Evolutionary conservation across 345 rosid genomes (phyloP).

Genomic region (Brassica incana): DNA sequence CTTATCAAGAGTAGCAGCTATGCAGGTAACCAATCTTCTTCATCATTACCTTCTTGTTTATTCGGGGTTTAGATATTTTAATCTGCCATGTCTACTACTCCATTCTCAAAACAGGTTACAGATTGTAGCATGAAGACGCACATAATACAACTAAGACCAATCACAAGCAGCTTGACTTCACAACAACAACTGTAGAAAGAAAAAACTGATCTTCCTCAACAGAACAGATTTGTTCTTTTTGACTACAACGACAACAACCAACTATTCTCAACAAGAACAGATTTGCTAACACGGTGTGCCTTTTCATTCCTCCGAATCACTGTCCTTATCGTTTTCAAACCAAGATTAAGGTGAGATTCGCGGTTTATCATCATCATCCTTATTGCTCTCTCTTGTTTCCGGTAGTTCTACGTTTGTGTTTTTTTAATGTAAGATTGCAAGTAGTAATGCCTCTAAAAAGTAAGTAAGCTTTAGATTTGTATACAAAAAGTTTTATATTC

Average conservation of each 20-base stretch:
- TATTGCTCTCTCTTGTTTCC: not conserved
- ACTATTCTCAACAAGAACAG: conserved; percentile 65
- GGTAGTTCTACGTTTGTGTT: conserved; percentile 21
- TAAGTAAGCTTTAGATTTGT: conserved; percentile 41
- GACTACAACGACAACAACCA: conserved; percentile 56
- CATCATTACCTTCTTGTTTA: not conserved
- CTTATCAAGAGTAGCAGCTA: conserved; percentile 66
- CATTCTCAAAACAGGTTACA: conserved; percentile 57
- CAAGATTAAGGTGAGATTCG: conserved; percentile 39
- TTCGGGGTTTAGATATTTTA: not conserved
- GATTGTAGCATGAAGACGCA: conserved; percentile 97
- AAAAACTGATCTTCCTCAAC: conserved; percentile 52
- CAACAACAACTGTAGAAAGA: conserved; percentile 61
- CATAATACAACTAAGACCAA: conserved; percentile 64
- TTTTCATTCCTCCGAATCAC: conserved; percentile 33
- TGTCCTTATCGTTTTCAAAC: conserved; percentile 44
- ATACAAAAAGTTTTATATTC: conserved; percentile 22
- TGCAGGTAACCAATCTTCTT: conserved; percentile 62
- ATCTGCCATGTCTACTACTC: not conserved
- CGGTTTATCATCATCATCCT: not conserved
- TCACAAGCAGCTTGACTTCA: conserved; percentile 72
- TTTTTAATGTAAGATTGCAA: conserved; percentile 17
- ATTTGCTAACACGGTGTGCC: conserved; percentile 33
- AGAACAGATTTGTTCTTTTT: conserved; percentile 38
- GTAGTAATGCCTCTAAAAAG: conserved; percentile 27